Percentiles rank a stretch among this genome's conserved stretches.
phyloP scores from a whole-genome alignment of 2,329 filamentous ascomycete genomes.

The Blastomyces emzantsi region DNA sequence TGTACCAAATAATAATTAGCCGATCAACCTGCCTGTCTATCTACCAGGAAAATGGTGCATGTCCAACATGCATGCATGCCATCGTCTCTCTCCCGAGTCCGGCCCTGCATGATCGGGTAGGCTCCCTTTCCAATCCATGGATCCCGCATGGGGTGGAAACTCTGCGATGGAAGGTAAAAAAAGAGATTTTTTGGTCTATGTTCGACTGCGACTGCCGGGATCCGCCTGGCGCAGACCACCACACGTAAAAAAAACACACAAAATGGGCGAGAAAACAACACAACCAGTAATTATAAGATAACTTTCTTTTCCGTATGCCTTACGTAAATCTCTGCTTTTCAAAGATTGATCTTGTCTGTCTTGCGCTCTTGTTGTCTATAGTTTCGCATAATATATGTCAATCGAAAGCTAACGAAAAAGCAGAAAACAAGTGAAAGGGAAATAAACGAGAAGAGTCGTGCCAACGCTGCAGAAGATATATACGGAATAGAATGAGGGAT shows the following conservation, averaged over 20 bases:
- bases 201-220: no score
- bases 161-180: no score
- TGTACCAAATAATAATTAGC: background rate
- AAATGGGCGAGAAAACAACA: no score
- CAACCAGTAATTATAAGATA: no score
- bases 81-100: no score
- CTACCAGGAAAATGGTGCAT: background rate
- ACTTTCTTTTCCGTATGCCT: background rate
- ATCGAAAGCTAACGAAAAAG: background rate
- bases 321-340: background rate
- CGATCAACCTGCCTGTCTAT: background rate
- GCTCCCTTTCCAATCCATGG: no score
- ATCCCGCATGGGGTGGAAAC: no score
- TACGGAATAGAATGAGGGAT: background rate
- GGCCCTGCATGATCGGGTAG: no score
- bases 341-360: background rate
- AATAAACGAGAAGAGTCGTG: background rate
- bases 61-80: no score
- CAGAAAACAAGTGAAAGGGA: background rate
- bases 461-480: background rate
- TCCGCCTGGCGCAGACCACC: no score
- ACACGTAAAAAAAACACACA: no score
- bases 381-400: background rate
- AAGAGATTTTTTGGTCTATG: no score
- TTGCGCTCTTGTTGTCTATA: background rate